Base-by-base conservation (phyloP, 371 early-diverging fungal species). In the Aphelidium insulamus region DNA sequence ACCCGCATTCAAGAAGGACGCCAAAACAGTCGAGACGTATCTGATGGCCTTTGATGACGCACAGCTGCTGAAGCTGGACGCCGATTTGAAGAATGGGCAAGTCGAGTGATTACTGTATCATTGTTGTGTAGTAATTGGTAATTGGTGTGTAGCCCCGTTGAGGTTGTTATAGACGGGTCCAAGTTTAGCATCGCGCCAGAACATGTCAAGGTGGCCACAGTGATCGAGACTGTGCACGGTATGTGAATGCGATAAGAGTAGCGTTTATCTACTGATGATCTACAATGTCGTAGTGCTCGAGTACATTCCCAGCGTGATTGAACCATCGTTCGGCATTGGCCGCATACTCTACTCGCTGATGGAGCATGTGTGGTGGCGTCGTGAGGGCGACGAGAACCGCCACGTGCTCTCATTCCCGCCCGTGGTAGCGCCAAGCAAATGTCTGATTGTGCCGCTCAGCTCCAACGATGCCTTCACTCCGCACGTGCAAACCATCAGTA, bases 311-410 rank as follows among this genome's bases (percentile, higher is more conserved):
- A 87, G 82, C 49, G 98, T 99, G 46, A 98, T 99, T 49, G 99
- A 99, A 58, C 99, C 99, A 26, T 97, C 98, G 18, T 99, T 99
- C 59, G 99, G 99, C 62, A 79, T 99, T 43, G 97, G 97, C 38
- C 88, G 99, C 49, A 97, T 99, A 41, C 62, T 99, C 33, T 95
- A 97, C 58, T 70, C 88, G 23, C 73, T 98, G 21, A 55, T 97
- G 41, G 98, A 98, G 61, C 99, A 99, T 55, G 64, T 72, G 38
- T 98, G 74, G 69, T 91, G 71, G 66, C 62, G 66, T 11, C 81
- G 98, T 41, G 80, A 79, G 33, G 59, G 49, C 33, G 90, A 87
- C 44, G 94, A 86, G 53, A 65, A 75, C 38, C 77, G 97, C 40
- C 55, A 54, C 22, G 86, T 86, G 18, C 62, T 92, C 33, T 73